A percentile compares a stretch with the other conserved stretches of the same genome.
These are phyloP conservation scores for Funneliformis caledonium DNA, from an alignment of 371 early-diverging fungal genomes.

Conservation along the genomic window DNA sequence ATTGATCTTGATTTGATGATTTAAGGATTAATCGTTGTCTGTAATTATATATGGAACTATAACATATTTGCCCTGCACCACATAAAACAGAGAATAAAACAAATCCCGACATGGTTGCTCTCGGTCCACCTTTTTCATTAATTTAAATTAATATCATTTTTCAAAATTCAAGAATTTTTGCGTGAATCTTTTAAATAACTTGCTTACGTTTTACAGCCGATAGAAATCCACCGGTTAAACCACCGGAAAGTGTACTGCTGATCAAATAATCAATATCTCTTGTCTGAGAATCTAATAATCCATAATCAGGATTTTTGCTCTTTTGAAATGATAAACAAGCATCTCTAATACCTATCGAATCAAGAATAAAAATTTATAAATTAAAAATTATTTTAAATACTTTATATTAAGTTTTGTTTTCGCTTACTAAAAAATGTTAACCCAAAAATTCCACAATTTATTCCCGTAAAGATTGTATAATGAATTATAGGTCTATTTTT, in stretches of 20 bases:
- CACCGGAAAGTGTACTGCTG: constrained; percentile 31
- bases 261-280: constrained; percentile 31
- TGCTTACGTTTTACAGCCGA: constrained; percentile 23
- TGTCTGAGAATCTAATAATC: not conserved
- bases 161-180: not conserved
- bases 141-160: not conserved
- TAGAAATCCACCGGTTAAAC: constrained; percentile 36
- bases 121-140: constrained; percentile 18
- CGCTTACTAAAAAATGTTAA: constrained; percentile 18
- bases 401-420: not conserved
- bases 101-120: not conserved
- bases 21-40: constrained; percentile 33
- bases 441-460: constrained; percentile 33
- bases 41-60: constrained; percentile 26
- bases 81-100: constrained; percentile 8
- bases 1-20: constrained; percentile 39
- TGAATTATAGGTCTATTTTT: not conserved
- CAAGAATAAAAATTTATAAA: not conserved
- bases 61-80: constrained; percentile 32
- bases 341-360: constrained; percentile 31
- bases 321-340: constrained; percentile 19
- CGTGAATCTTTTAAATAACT: not conserved
- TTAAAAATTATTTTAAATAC: not conserved
- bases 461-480: not conserved
- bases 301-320: constrained; percentile 6